Evolutionary conservation across 1,139 yeast genomes (phyloP), one percentile per base, ranked within the genome.

Genomic region (Protomyces pachydermus): DNA sequence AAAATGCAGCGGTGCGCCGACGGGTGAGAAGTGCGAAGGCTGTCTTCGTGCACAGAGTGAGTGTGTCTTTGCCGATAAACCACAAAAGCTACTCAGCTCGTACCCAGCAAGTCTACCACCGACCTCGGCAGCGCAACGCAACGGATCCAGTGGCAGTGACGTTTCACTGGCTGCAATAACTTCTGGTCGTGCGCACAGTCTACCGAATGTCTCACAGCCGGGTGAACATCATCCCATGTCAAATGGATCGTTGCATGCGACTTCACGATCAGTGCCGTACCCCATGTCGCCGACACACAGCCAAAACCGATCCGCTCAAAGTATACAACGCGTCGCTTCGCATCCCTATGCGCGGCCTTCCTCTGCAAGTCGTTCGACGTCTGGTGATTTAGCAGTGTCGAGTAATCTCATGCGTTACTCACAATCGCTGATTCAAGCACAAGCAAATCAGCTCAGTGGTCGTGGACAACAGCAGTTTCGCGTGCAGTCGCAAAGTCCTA

Each of bases 1-100:
- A 28, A 58, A 58, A 55, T 58, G 62, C 54, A 51, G 56, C 45
- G 62, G 62, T 45, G 54, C 56, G 25, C 35, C 54, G 52, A 56
- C 42, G 5, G 62, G 62, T 16, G 62, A 50, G 6, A 37, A 55
- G 32, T 58, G 62, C 46, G 62, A 58, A 25, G 62, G 56, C 10
- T 58, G 62, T 38, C 53, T 38, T 16, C 56, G 62, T 2, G 62
- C 62, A 18, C 53, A 52, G n/a, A 50, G 42, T 9, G 62, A 58
- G 53, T 58, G 62, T 25, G 52, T 58, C 52, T 58, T 58, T 42
- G 62, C 62, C 16, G 62, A 58, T 42, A 52, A 50, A 34, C 62
- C 62, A 4, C 42, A 10, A 12, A 42, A 42, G 25, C 48, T 42
- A n/a, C 25, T 42, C 14, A 18, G 25, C 23, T 14, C 42, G 16